A percentile compares a stretch with the other conserved stretches of the same genome.
Evolutionary conservation across 345 rosid genomes (phyloP).

Genomic region (Melastoma malabathricum): DNA sequence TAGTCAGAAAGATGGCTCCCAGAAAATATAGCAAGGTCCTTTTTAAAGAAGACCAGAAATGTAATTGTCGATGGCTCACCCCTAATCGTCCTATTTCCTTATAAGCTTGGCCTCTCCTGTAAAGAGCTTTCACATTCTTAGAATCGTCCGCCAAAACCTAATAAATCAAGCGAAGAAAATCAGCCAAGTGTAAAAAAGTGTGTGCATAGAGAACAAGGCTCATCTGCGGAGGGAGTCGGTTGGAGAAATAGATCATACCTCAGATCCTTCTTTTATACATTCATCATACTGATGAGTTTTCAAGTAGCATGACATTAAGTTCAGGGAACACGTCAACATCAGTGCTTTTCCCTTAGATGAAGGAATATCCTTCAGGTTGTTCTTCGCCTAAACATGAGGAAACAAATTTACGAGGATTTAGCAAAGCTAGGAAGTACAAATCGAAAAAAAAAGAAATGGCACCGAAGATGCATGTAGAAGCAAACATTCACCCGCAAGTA

Average conservation of each 20-base stretch:
- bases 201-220: background rate
- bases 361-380: slow-evolving; percentile 54
- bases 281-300: slow-evolving; percentile 54
- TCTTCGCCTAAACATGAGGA: slow-evolving; percentile 46
- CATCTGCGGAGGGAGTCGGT: background rate
- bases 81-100: slow-evolving; percentile 56
- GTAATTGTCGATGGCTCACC: slow-evolving; percentile 37
- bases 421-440: background rate
- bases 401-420: background rate
- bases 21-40: no score
- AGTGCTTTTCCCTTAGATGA: slow-evolving; percentile 51
- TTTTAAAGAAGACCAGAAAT: no score
- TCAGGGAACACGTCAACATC: slow-evolving; percentile 70
- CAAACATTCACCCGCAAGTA: slow-evolving; percentile 57
- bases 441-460: background rate
- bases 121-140: slow-evolving; percentile 79
- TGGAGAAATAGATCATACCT: slow-evolving; percentile 33
- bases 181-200: background rate
- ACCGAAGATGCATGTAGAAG: background rate
- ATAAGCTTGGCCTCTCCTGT: slow-evolving; percentile 95
- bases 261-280: slow-evolving; percentile 76
- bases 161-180: slow-evolving; percentile 1
- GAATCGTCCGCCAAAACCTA: slow-evolving; percentile 77
- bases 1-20: background rate
- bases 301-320: slow-evolving; percentile 93